phyloP scores from a whole-genome alignment of 208 protist genomes.

The Strigomonas galati region DNA sequence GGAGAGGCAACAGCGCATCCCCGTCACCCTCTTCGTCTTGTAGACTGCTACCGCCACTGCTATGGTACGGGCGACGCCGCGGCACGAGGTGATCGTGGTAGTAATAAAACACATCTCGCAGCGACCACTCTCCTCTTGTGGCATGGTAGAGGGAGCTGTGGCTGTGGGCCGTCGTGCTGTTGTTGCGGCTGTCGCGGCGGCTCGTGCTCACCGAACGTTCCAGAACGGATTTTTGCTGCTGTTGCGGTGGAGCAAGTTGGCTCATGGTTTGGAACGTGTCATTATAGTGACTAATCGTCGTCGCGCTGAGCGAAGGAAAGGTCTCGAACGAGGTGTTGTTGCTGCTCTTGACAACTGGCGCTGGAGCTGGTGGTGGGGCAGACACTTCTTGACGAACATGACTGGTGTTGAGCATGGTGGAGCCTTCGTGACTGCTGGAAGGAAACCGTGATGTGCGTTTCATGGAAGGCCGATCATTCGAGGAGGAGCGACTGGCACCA shows the following conservation, averaged over 20 bases:
- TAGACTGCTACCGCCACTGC: too few relatives aligned
- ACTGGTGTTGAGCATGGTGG: too few relatives aligned
- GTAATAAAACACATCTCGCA: slow-evolving; percentile 24
- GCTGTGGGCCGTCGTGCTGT: not conserved
- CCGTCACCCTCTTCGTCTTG: not conserved
- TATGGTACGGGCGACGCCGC: too few relatives aligned
- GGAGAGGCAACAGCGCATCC: not conserved
- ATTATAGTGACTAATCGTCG: not conserved
- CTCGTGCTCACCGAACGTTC: not conserved
- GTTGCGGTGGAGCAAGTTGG: not conserved
- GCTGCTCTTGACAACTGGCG: too few relatives aligned
- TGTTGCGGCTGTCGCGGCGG: not conserved
- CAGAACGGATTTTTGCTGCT: too few relatives aligned
- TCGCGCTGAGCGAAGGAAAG: not conserved
- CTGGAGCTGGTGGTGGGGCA: too few relatives aligned
- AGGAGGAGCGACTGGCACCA: not conserved
- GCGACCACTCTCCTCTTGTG: slow-evolving; percentile 7
- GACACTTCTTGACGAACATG: too few relatives aligned
- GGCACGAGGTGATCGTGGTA: slow-evolving; percentile 1
- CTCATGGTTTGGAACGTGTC: not conserved
- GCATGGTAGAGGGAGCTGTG: not conserved
- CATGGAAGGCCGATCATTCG: not conserved
- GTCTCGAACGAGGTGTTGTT: not conserved
- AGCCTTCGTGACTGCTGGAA: not conserved
- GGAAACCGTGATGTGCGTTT: not conserved